These are phyloP conservation scores for Beauveria bassiana DNA, from an alignment of 2,329 filamentous ascomycete species.

Conservation along the genomic window DNA sequence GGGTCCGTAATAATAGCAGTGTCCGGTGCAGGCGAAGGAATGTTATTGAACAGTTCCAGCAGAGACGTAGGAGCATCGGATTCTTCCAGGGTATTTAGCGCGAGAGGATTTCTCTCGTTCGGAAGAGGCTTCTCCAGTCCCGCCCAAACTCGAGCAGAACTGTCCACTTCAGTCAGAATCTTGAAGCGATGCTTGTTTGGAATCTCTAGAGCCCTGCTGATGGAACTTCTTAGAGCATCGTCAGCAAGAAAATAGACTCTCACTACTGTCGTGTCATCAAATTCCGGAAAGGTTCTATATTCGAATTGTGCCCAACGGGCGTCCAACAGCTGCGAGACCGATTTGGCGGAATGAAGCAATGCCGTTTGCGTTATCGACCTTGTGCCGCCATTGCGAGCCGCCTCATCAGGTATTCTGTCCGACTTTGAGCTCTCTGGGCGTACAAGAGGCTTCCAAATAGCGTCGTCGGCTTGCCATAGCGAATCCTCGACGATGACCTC, in stretches of 20 bases:
- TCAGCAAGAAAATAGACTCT: slow-evolving; percentile 59
- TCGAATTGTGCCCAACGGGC: slow-evolving; percentile 37
- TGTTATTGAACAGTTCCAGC: slow-evolving; percentile 64
- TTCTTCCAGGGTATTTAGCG: slow-evolving; percentile 18
- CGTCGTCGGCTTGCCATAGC: neutral
- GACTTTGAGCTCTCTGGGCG: neutral
- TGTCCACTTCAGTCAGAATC: slow-evolving; percentile 49
- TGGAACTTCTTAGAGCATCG: slow-evolving; percentile 47
- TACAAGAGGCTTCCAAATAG: neutral
- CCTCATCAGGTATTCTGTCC: neutral
- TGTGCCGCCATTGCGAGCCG: slow-evolving; percentile 1
- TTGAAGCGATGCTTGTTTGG: slow-evolving; percentile 38
- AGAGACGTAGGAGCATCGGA: slow-evolving; percentile 35
- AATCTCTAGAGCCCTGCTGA: slow-evolving; percentile 40
- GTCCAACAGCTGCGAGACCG: slow-evolving; percentile 25
- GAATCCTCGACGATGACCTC: slow-evolving; percentile 10
- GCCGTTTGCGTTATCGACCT: slow-evolving; percentile 18
- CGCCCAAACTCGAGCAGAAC: slow-evolving; percentile 47
- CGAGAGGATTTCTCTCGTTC: slow-evolving; percentile 21
- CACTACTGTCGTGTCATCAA: slow-evolving; percentile 24
- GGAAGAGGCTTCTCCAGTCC: slow-evolving; percentile 27
- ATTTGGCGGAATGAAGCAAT: slow-evolving; percentile 20
- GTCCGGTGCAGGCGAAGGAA: slow-evolving; percentile 60
- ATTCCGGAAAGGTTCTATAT: slow-evolving; percentile 21
- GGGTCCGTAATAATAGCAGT: slow-evolving; percentile 39